Evolutionary conservation across 139 green algal species (phyloP), one percentile per base, ranked within the genome.

Genomic region (Pycnococcus provasolii): DNA sequence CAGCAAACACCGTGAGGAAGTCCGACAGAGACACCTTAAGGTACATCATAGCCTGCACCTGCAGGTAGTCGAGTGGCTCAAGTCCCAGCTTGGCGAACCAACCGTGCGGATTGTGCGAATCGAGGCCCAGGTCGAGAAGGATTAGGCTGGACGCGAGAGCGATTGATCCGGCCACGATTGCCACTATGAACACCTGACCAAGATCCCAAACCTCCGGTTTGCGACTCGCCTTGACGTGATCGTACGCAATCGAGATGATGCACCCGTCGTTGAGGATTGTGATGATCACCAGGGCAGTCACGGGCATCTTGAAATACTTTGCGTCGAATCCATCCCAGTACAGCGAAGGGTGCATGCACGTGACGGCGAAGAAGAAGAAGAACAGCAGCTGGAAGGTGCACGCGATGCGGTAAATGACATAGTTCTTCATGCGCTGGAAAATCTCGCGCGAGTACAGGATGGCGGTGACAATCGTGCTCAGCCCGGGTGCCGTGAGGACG

Each of bases 331-430:
- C 48, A 60, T 47, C 43, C 42, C 42, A 39, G 72, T 86, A 87
- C 5, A 82, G 50, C 7, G 57, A n/a, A 47, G 86, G 86, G 54
- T 77, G 61, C 37, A 92, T 80, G 4, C 75, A 54, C 47, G 91
- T 79, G 2, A 92, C 81, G 43, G 86, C 77, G 53, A 92, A 86
- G 83, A 92, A 91, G 82, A 91, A 91, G 82, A 92, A 92, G 84
- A 92, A 92, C 11, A 66, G 61, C 45, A 92, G 79, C 66, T 91
- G 85, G 5, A 72, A 13, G 45, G 68, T 81, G 57, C 62, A 64
- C 3, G 77, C 79, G 13, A 90, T 78, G 60, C 86, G 80, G 73
- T 89, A 89, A 72, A 86, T 88, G 67, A 88, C 83, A 78, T 86
- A 89, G 71, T 88, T 88, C 79, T 90, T 88, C 63, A 88, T 86